These are phyloP conservation scores for Pascua guehoae DNA, from an alignment of 1,284 basidiomycete genomes.

Conservation along the genomic window DNA sequence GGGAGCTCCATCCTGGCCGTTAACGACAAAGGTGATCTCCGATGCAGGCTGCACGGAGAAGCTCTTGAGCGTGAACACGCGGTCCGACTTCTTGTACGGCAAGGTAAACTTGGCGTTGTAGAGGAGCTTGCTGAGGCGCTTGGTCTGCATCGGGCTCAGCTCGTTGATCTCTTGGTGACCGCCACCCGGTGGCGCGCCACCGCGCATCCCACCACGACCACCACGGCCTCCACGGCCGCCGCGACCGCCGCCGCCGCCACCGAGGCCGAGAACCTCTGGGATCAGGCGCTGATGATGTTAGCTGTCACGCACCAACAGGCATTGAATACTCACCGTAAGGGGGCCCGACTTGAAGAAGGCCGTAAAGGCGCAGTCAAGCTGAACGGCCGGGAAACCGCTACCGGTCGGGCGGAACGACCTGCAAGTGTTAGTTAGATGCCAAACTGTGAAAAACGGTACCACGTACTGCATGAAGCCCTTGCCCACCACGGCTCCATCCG, in stretches of 20 bases:
- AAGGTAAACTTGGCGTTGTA: conserved; percentile 41
- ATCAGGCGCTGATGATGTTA: conserved; percentile 25
- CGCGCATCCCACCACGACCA: conserved; percentile 19
- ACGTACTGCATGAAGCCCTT: conserved; percentile 46
- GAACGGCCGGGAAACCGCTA: conserved; percentile 28
- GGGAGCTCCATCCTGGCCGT: conserved; percentile 34
- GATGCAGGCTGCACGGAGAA: conserved; percentile 34
- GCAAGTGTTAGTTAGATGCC: background rate
- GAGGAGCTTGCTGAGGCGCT: conserved; percentile 38
- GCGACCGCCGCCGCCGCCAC: conserved; percentile 31
- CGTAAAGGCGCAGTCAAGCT: conserved; percentile 48
- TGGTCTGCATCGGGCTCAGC: conserved; percentile 29
- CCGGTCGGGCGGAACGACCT: conserved; percentile 42
- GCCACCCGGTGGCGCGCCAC: conserved; percentile 22
- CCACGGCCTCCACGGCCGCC: conserved; percentile 29
- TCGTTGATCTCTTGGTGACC: conserved; percentile 21
- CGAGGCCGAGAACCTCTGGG: conserved; percentile 31
- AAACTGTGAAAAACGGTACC: background rate
- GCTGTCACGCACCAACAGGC: conserved; percentile 1
- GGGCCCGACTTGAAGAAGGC: conserved; percentile 44
- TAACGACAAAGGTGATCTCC: conserved; percentile 38
- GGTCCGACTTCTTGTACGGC: conserved; percentile 23
- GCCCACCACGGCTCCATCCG: conserved; percentile 41
- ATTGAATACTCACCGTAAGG: conserved; percentile 28
- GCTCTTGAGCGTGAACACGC: conserved; percentile 34